A percentile compares a stretch with the other conserved stretches of the same genome.
Evolutionary conservation across 306 rosid species (phyloP).

Genomic region (Prunus mume): DNA sequence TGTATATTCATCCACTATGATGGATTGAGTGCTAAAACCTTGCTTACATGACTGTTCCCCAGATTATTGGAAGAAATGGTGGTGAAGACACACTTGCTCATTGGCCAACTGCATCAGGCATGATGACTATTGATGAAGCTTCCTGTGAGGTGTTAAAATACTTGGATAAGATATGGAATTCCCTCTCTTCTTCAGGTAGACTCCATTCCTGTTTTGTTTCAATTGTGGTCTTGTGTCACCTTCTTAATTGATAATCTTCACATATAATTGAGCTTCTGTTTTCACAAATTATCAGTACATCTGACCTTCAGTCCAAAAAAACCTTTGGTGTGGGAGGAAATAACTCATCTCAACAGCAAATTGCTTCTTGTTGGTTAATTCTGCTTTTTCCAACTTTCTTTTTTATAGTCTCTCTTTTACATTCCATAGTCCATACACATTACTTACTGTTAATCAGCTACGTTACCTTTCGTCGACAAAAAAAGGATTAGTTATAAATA

Average conservation of each 20-base stretch:
- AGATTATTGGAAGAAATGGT: conserved; percentile 81
- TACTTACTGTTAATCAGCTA: neutral
- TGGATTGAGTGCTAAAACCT: conserved; percentile 15
- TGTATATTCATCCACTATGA: conserved; percentile 22
- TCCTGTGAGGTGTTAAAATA: conserved; percentile 82
- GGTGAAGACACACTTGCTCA: conserved; percentile 98
- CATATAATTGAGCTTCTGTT: neutral
- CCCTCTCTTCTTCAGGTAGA: conserved; percentile 79
- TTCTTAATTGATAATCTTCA: neutral
- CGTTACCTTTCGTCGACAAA: neutral
- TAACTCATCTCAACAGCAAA: neutral
- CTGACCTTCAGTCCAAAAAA: neutral
- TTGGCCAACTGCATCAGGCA: conserved; percentile 83
- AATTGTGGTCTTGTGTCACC: neutral
- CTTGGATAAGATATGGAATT: conserved; percentile 78
- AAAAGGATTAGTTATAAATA: too few species aligned
- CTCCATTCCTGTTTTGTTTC: conserved; percentile 16
- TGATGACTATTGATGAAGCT: conserved; percentile 79
- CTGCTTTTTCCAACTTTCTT: neutral
- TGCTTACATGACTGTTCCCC: conserved; percentile 27
- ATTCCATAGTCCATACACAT: neutral
- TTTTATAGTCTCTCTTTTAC: neutral
- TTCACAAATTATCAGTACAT: neutral
- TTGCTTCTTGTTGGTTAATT: neutral
- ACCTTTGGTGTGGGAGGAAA: neutral